Percentiles rank a stretch among this genome's conserved stretches.
Evolutionary conservation across 108 stramenopile species (phyloP).

Genomic region (Licmophora abbreviata): DNA sequence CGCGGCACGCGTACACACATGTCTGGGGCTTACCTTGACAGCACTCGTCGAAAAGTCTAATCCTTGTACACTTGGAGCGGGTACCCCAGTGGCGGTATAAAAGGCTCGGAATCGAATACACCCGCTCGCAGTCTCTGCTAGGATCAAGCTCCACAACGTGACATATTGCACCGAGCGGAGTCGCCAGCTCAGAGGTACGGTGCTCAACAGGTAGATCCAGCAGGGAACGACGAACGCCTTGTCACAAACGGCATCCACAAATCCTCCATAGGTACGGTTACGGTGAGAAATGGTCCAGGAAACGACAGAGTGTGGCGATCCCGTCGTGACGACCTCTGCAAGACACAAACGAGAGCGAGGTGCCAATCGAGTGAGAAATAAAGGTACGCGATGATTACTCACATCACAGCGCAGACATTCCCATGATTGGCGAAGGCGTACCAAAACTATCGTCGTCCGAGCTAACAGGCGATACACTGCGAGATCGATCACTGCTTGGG

Average conservation of each 20-base stretch:
- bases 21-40: slow-evolving; percentile 19
- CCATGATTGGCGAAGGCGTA: slow-evolving; percentile 7
- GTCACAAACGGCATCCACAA: slow-evolving; percentile 52
- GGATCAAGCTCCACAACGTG: slow-evolving; percentile 26
- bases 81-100: slow-evolving; percentile 25
- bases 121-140: slow-evolving; percentile 32
- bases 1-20: background rate
- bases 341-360: background rate
- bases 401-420: too few relatives aligned
- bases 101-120: slow-evolving; percentile 39
- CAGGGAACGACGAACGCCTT: slow-evolving; percentile 46
- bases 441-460: slow-evolving; percentile 36
- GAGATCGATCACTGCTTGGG: too few relatives aligned
- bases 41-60: slow-evolving; percentile 42
- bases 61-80: slow-evolving; percentile 29
- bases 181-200: slow-evolving; percentile 12
- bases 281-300: slow-evolving; percentile 26
- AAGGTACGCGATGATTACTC: too few relatives aligned
- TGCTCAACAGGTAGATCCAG: slow-evolving; percentile 35
- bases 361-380: background rate
- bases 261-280: slow-evolving; percentile 32
- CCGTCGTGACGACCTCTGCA: slow-evolving; percentile 35
- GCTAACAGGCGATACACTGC: slow-evolving; percentile 6
- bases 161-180: slow-evolving; percentile 19
- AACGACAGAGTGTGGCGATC: slow-evolving; percentile 23